Evolutionary conservation across 2,329 filamentous ascomycete species (phyloP), one percentile per base, ranked within the genome.

Genomic region (Ascocoryne sarcoides): DNA sequence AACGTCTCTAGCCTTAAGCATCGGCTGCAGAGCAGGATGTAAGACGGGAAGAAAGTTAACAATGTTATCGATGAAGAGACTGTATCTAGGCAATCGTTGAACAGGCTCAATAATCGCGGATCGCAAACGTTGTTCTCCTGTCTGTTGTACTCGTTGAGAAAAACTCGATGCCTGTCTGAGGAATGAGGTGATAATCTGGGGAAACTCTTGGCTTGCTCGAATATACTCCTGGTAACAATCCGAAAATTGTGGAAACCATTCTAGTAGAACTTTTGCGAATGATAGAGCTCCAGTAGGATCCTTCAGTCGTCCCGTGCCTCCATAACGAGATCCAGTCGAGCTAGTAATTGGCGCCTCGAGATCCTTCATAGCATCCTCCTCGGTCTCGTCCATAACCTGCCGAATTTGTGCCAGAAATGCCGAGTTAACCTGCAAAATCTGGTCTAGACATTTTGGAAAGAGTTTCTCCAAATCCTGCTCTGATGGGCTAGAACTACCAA

Each of bases 31-130:
- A 0, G 89, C 89, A 2, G 88, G 85, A 59, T 96, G 89, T 7
- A 84, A 79, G 37, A 89, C 76, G 4, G 90, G 89, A 14, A 96
- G 73, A 45, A 84, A 88, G 50, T 82, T 79, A 35, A 92, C 76
- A 57, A 98, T 95, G 56, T 93, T 89, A 65, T 98, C 92, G 53
- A 98, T 96, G 57, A 96, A 82, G 26, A 98, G 70, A 56, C 87
- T 95, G 65, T 98, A 98, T 18, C 92, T 82, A 18, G 92, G 92
- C 38, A 98, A 72, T 38, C 92, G 76, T 62, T 98, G 92, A 0
- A 98, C 89, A 2, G 92, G 92, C 62, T 98, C 92, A 60, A 98
- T 98, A 40, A 98, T 73, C 47, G 92, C 75, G 3, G 92, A 96
- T 36, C 86, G 88, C 39, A 96, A 74, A 42, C 80, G 76, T 64